Conservation (phyloP, 768 basidiomycete genomes). For the Chalciporus piperatus region DNA sequence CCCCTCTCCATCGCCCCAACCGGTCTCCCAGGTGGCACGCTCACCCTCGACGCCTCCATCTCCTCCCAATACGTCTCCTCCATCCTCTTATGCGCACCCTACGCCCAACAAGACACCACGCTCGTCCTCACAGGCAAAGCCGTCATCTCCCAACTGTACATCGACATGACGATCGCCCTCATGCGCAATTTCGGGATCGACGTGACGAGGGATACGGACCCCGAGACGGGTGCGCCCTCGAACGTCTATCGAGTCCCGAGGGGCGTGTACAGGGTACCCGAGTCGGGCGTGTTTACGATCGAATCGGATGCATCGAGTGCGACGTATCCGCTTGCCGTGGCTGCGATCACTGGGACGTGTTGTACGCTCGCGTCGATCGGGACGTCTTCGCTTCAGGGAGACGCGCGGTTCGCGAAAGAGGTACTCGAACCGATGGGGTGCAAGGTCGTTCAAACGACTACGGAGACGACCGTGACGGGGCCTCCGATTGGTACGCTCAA, state of each 20-base stretch:
- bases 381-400: conserved; percentile 89
- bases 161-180: conserved; percentile 99
- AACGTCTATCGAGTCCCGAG: conserved; percentile 89
- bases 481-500: conserved; percentile 85
- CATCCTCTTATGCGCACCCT: conserved; percentile 94
- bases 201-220: conserved; percentile 65
- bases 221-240: conserved; percentile 54
- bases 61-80: conserved; percentile 99
- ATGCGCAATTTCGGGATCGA: conserved; percentile 89
- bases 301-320: conserved; percentile 95
- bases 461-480: conserved; percentile 88
- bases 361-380: conserved; percentile 96
- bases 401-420: conserved; percentile 91
- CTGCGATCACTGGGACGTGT: conserved; percentile 94
- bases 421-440: conserved; percentile 97
- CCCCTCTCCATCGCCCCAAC: conserved; percentile 82
- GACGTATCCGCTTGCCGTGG: conserved; percentile 95
- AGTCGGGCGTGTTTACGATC: conserved; percentile 66
- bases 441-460: conserved; percentile 79
- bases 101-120: conserved; percentile 77
- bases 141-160: conserved; percentile 98
- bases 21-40: conserved; percentile 77
- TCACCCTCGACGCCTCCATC: conserved; percentile 89
- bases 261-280: conserved; percentile 73
- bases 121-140: conserved; percentile 91